phyloP scores from a whole-genome alignment of 1,284 basidiomycete species.

The Termitomyces sp. region DNA sequence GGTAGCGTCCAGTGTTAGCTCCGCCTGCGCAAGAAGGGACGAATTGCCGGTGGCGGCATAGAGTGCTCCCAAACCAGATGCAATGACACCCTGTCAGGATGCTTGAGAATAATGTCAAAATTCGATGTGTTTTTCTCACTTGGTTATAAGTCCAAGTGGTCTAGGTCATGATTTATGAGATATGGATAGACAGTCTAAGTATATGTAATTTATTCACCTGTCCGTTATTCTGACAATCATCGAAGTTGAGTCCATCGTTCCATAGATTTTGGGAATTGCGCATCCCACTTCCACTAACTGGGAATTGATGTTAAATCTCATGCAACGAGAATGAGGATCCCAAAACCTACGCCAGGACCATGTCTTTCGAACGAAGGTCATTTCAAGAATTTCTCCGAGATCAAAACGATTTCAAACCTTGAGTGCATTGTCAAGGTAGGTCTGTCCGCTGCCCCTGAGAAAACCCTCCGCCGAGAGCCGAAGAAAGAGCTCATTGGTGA shows the following conservation, averaged over 20 bases:
- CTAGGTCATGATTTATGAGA: constrained; percentile 20
- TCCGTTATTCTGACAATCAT: constrained; percentile 42
- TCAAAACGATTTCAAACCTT: constrained; percentile 23
- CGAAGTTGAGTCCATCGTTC: constrained; percentile 42
- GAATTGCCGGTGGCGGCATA: constrained; percentile 34
- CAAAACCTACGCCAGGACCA: constrained; percentile 42
- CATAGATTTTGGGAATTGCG: constrained; percentile 42
- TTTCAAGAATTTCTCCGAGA: background rate
- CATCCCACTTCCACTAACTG: constrained; percentile 45
- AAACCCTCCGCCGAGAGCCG: constrained; percentile 43
- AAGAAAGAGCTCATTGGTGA: constrained; percentile 53
- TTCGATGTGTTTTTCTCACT: constrained; percentile 19
- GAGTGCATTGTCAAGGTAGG: constrained; percentile 42
- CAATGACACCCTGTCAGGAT: constrained; percentile 39
- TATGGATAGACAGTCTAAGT: background rate
- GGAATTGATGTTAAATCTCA: background rate
- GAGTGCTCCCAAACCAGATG: constrained; percentile 44
- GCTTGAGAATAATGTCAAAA: background rate
- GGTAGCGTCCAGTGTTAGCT: constrained; percentile 49
- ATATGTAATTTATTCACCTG: constrained; percentile 24
- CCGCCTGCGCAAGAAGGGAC: constrained; percentile 39
- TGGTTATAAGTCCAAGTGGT: constrained; percentile 56
- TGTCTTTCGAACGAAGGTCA: constrained; percentile 18
- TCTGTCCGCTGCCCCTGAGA: constrained; percentile 30
- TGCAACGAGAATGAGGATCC: background rate